Base-by-base conservation (phyloP, 495 filamentous ascomycete species). In the Aspergillus kassunensis region DNA sequence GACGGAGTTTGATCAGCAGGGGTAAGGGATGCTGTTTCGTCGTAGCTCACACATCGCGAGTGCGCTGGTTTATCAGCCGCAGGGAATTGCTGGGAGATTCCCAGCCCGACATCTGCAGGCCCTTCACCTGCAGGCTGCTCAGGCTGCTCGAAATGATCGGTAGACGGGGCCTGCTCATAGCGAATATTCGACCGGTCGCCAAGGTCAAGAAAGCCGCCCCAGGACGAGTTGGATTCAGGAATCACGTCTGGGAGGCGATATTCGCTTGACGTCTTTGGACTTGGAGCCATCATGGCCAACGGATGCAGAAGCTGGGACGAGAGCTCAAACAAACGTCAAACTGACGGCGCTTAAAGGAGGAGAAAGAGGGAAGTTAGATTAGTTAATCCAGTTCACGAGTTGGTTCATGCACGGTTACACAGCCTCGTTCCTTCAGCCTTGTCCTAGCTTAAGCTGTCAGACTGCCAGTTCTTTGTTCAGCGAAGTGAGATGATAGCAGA, bases 101-200 rank as follows among this genome's bases (percentile, higher is more conserved):
- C 49, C 30, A 52, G 41, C 11, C 49, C 49, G 21, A 52, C 31
- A 16, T 13, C 27, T n/a, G n/a, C n/a, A n/a, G n/a, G n/a, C n/a
- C n/a, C n/a, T n/a, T n/a, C n/a, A n/a, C n/a, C n/a, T n/a, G n/a
- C n/a, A n/a, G n/a, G n/a, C 20, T 23, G 25, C 13, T 21, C 24
- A 36, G 30, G 39, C 43, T 45, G 29, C 4, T 45, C 43, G 16
- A 6, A 7, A 4, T 45, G 29, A 2, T 45, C 43, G 16, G 13
- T 16, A 4, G 15, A 19, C 9, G 44, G 29, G 3, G 44, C 44
- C 18, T 33, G 30, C 15, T 46, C 44, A 20, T 46, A 46, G 13
- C 44, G 44, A 16, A 46, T 46, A 33, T 46, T 46, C 18, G 44
- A 35, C 12, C 44, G 44, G 18, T 46, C 44, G 29, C 44, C 30